A percentile compares a stretch with the other conserved stretches of the same genome.
phyloP scores from a whole-genome alignment of 208 protist species.

The Leishmania tropica region DNA sequence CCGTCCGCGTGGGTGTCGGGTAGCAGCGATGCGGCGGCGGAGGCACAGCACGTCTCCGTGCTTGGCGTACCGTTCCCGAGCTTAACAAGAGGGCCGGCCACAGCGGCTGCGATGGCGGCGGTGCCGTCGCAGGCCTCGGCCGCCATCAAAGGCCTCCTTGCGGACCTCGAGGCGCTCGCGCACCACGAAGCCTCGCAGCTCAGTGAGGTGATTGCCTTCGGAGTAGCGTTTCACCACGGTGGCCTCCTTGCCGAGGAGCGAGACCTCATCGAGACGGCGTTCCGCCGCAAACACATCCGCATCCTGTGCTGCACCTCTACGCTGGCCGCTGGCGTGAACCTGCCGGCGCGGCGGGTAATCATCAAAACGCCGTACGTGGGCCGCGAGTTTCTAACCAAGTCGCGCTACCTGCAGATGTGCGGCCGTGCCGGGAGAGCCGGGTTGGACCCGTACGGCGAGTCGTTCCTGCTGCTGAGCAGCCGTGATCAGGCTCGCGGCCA shows the following conservation, averaged over 20 bases:
- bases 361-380: constrained; percentile 83
- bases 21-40: neutral
- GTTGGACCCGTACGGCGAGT: constrained; percentile 82
- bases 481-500: constrained; percentile 49
- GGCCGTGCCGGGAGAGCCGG: constrained; percentile 86
- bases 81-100: neutral
- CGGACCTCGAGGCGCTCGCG: constrained; percentile 44
- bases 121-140: constrained; percentile 25
- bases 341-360: constrained; percentile 90
- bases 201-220: constrained; percentile 57
- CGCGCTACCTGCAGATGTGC: constrained; percentile 84
- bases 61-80: constrained; percentile 7
- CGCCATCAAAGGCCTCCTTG: constrained; percentile 35
- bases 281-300: constrained; percentile 62
- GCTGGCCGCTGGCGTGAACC: constrained; percentile 93
- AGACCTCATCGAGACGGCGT: constrained; percentile 81
- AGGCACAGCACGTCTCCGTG: neutral
- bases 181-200: constrained; percentile 45
- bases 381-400: constrained; percentile 65
- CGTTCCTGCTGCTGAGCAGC: constrained; percentile 66
- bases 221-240: constrained; percentile 92
- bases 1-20: neutral
- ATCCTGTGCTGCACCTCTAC: constrained; percentile 94
- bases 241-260: constrained; percentile 86
- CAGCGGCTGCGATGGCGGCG: constrained; percentile 11